Percentiles rank a stretch among this genome's conserved stretches.
phyloP scores from a whole-genome alignment of 2,329 filamentous ascomycete species.

The Pestalotiopsis sp. region DNA sequence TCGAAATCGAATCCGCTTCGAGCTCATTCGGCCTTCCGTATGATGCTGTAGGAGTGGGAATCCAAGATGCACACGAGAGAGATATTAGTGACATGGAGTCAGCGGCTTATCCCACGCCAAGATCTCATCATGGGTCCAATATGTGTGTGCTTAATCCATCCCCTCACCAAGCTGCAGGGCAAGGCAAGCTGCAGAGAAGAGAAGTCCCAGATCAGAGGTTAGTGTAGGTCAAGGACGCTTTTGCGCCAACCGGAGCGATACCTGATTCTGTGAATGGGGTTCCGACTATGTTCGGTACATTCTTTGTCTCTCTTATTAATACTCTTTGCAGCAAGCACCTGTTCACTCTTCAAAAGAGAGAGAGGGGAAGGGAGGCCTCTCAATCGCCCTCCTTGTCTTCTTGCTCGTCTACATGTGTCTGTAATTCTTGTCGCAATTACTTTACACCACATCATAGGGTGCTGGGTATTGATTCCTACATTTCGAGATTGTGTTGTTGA shows the following conservation, averaged over 20 bases:
- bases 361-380: slow-evolving; percentile 6
- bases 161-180: slow-evolving; percentile 2
- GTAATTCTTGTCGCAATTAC: neutral
- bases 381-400: neutral
- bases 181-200: neutral
- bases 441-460: slow-evolving; percentile 5
- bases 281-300: neutral
- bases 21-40: neutral
- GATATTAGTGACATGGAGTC: neutral
- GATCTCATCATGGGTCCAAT: neutral
- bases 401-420: neutral
- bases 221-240: neutral
- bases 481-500: neutral
- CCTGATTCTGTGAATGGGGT: neutral
- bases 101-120: slow-evolving; percentile 10
- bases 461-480: slow-evolving; percentile 9
- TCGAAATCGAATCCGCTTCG: neutral
- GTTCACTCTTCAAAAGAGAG: neutral
- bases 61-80: neutral
- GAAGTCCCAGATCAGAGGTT: neutral
- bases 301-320: neutral
- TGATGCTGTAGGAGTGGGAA: neutral
- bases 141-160: slow-evolving; percentile 2
- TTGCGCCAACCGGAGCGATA: slow-evolving; percentile 5
- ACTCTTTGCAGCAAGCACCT: neutral